Evolutionary conservation across 345 rosid species (phyloP).

Genomic region (Dipteronia dyeriana): DNA sequence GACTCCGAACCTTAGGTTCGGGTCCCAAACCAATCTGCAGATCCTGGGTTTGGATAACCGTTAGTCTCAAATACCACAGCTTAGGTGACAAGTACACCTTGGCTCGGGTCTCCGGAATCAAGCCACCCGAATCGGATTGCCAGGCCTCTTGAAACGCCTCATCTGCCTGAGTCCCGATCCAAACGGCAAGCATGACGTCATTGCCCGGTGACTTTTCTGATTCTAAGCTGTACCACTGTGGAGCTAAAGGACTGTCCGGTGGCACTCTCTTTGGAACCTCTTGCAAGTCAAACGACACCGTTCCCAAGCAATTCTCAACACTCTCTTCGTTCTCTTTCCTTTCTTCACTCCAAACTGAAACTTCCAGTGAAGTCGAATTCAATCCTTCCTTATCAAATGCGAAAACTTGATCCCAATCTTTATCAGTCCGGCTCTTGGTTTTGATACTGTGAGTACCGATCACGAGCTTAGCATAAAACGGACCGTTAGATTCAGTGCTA

Average conservation of each 20-base stretch:
- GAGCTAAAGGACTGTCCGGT: conserved; percentile 90
- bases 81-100: conserved; percentile 89
- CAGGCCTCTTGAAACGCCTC: conserved; percentile 97
- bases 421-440: conserved; percentile 60
- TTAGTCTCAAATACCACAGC: conserved; percentile 93
- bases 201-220: conserved; percentile 65
- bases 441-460: conserved; percentile 81
- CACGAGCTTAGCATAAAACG: conserved; percentile 66
- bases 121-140: conserved; percentile 97
- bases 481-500: conserved; percentile 35
- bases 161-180: conserved; percentile 92
- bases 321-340: conserved; percentile 54
- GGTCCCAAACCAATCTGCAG: conserved; percentile 64
- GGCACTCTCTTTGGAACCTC: conserved; percentile 89
- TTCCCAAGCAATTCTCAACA: conserved; percentile 63
- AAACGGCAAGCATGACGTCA: conserved; percentile 93
- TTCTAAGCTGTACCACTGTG: conserved; percentile 88
- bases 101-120: conserved; percentile 84
- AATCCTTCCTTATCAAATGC: conserved; percentile 82
- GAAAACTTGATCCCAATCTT: conserved; percentile 91
- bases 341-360: conserved; percentile 78
- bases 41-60: conserved; percentile 97
- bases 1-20: conserved; percentile 65
- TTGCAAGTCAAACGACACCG: conserved; percentile 86
- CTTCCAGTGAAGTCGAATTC: conserved; percentile 70